Base-by-base conservation (phyloP, 371 early-diverging fungal genomes). In the Circinella minor region DNA sequence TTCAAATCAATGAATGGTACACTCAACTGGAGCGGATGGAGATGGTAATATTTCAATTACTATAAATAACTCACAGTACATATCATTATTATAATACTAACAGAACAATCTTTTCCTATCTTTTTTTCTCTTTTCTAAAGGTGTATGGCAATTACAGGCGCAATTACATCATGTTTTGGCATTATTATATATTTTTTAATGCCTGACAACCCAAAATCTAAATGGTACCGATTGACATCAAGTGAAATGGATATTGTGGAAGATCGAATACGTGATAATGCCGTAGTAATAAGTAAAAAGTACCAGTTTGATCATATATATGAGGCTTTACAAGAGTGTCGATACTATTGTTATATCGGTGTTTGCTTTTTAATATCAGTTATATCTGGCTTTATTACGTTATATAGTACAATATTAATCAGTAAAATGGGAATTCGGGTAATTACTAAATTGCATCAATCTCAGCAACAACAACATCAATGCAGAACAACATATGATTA, bases 81-180 rank as follows among this genome's bases (percentile, higher is more conserved):
- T n/a, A 27, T 27, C 27, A 27, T 27, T 27, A 27, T 27, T 27
- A 27, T 27, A 2, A 27, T 27, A 27, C 27, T 27, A 27, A 27
- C 2, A 2, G 27, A 27, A 27, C 0, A 2, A 27, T 27, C 27
- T 27, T 27, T 27, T 27, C 2, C 27, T 27, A 2, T 27, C 27
- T 27, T 27, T 27, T 27, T 27, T 27, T 27, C 27, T 27, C 27
- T 27, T 27, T 27, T 2, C 27, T 27, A 1, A 27, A 81, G 81
- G 79, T 46, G 74, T 27, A 81, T 81, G 78, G 73, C 78, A 27
- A 71, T 78, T 20, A 64, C 73, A 4, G 81, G 81, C 18, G 46
- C 62, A n/a, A 13, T 65, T 18, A 78, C 81, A 5, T 48, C 70
- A 10, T 10, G 67, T 6, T 51, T 76, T 34, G 81, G 81, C 3